Percentiles rank a stretch among this genome's conserved stretches.
Conservation (phyloP, 2,329 filamentous ascomycete species). For the Calycina herbarum region DNA sequence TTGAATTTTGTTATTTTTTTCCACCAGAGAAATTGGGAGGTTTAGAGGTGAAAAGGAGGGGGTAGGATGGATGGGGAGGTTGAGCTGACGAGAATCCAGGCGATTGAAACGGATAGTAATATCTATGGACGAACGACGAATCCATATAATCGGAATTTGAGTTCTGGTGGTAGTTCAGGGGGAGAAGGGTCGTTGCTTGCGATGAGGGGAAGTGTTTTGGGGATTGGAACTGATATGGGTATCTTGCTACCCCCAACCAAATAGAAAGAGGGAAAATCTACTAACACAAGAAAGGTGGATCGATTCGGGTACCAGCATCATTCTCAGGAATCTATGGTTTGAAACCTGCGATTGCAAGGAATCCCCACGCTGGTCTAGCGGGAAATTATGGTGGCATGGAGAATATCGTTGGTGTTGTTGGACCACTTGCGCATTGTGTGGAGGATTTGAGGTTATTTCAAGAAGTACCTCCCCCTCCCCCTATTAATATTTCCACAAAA, state of each 20-base stretch:
- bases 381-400: slow-evolving; percentile 39
- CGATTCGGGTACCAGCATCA: slow-evolving; percentile 42
- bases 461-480: slow-evolving; percentile 17
- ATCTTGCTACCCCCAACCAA: background rate
- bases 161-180: slow-evolving; percentile 61
- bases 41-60: too few species aligned
- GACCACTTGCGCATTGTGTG: slow-evolving; percentile 38
- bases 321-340: slow-evolving; percentile 35
- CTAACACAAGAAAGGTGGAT: slow-evolving; percentile 39
- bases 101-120: slow-evolving; percentile 52
- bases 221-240: slow-evolving; percentile 43
- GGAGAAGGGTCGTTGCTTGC: slow-evolving; percentile 55
- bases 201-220: slow-evolving; percentile 43
- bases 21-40: too few species aligned
- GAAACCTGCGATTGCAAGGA: slow-evolving; percentile 25
- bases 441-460: slow-evolving; percentile 37
- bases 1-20: background rate
- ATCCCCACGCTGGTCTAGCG: slow-evolving; percentile 36
- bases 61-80: too few species aligned
- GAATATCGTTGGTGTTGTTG: slow-evolving; percentile 29
- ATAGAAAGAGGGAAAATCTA: background rate
- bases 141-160: slow-evolving; percentile 51
- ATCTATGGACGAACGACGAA: slow-evolving; percentile 55
- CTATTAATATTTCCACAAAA: background rate
- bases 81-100: background rate